Conservation (phyloP, 345 rosid genomes). For the Jatropha curcas region DNA sequence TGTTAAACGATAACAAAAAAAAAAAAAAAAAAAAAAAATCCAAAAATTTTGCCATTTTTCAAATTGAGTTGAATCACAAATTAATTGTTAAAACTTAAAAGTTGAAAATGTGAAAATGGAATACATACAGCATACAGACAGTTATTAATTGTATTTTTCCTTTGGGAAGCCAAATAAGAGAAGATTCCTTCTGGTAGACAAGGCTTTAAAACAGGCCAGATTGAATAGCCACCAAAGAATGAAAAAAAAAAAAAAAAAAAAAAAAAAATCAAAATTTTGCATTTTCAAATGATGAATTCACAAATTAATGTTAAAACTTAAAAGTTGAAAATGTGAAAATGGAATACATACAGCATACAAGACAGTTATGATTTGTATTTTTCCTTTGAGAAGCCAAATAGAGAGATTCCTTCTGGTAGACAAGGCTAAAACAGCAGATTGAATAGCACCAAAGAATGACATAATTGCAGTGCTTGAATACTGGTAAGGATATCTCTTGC, state of each 20-base stretch:
- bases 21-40: too few species aligned
- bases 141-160: conserved; percentile 45
- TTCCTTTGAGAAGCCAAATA: conserved; percentile 47
- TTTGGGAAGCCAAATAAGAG: conserved; percentile 50
- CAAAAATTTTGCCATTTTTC: too few species aligned
- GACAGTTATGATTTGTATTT: conserved; percentile 42
- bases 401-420: conserved; percentile 41
- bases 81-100: too few species aligned
- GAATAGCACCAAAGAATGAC: conserved; percentile 63
- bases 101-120: too few species aligned
- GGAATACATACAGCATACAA: conserved; percentile 45
- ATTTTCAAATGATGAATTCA: too few species aligned
- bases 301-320: too few species aligned
- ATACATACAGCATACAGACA: conserved; percentile 49
- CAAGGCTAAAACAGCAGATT: conserved; percentile 47
- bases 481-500: conserved; percentile 53
- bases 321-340: too few species aligned
- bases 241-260: too few species aligned
- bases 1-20: too few species aligned
- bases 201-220: conserved; percentile 46
- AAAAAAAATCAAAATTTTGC: too few species aligned
- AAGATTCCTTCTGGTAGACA: conserved; percentile 35
- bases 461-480: conserved; percentile 63
- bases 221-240: conserved; percentile 61
- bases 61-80: too few species aligned